Percentiles rank a stretch among this genome's conserved stretches.
Evolutionary conservation across 768 basidiomycete genomes (phyloP).

Genomic region (Omphalotus guepiniiformis): DNA sequence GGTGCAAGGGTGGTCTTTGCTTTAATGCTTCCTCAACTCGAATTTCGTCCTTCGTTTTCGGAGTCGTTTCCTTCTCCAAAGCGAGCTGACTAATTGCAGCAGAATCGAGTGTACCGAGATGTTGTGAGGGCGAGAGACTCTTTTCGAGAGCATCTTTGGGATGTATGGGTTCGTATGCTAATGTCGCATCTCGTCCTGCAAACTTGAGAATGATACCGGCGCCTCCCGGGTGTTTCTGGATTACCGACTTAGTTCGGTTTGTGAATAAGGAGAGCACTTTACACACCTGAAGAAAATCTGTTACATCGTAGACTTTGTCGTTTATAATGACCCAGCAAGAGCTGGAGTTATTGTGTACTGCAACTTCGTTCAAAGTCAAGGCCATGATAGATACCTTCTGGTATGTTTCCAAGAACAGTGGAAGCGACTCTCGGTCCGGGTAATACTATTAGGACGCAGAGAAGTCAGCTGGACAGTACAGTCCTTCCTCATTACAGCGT

Average conservation of each 20-base stretch:
- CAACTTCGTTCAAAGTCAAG: conserved; percentile 47
- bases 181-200: conserved; percentile 82
- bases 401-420: no score
- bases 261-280: background rate
- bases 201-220: conserved; percentile 77
- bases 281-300: conserved; percentile 59
- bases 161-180: conserved; percentile 77
- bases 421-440: no score
- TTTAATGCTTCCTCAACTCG: conserved; percentile 59
- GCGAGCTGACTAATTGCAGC: conserved; percentile 36
- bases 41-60: conserved; percentile 65
- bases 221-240: conserved; percentile 77
- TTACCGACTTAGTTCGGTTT: background rate
- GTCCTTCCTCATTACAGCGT: no score
- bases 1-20: conserved; percentile 58
- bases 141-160: conserved; percentile 75
- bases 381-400: background rate
- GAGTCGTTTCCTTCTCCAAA: conserved; percentile 32
- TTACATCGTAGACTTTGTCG: conserved; percentile 80
- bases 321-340: conserved; percentile 85
- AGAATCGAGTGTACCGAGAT: conserved; percentile 61
- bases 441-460: no score
- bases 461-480: no score
- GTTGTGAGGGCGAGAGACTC: conserved; percentile 64
- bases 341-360: conserved; percentile 54